phyloP scores from a whole-genome alignment of 176 grass and related monocot species.

The Carex kokanica region DNA sequence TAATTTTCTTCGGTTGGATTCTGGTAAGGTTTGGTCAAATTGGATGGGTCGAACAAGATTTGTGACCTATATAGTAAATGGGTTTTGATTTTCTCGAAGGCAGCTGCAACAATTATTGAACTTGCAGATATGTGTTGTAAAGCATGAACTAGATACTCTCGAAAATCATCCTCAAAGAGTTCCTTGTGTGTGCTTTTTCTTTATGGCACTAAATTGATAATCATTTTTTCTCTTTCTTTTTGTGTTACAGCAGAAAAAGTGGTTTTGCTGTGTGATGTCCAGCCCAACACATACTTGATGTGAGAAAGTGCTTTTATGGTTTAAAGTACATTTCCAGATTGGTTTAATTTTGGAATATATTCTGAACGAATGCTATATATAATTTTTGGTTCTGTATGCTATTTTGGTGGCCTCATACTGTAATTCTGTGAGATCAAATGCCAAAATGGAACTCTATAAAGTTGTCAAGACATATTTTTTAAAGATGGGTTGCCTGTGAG shows the following conservation, averaged over 20 bases:
- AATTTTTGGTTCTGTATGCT: conserved; percentile 31
- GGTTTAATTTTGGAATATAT: conserved; percentile 57
- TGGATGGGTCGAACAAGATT: neutral
- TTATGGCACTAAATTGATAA: neutral
- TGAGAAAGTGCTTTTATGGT: conserved; percentile 1
- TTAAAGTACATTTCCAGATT: conserved; percentile 28
- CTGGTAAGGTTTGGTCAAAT: neutral
- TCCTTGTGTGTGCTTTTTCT: neutral
- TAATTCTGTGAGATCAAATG: conserved; percentile 13
- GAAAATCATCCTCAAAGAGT: neutral
- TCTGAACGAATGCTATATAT: conserved; percentile 62
- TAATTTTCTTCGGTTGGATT: neutral
- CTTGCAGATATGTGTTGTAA: neutral
- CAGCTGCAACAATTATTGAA: neutral
- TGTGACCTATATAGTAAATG: neutral
- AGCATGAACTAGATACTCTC: neutral
- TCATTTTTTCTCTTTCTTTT: neutral
- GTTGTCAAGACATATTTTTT: conserved; percentile 26
- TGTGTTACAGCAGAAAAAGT: conserved; percentile 63
- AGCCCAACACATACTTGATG: conserved; percentile 69
- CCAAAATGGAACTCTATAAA: conserved; percentile 22
- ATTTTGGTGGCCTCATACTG: conserved; percentile 19
- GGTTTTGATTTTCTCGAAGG: neutral
- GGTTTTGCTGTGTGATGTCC: conserved; percentile 79
- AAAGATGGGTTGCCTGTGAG: conserved; percentile 20